phyloP scores from a whole-genome alignment of 305 asterid species.

The Fraxinus sp. region DNA sequence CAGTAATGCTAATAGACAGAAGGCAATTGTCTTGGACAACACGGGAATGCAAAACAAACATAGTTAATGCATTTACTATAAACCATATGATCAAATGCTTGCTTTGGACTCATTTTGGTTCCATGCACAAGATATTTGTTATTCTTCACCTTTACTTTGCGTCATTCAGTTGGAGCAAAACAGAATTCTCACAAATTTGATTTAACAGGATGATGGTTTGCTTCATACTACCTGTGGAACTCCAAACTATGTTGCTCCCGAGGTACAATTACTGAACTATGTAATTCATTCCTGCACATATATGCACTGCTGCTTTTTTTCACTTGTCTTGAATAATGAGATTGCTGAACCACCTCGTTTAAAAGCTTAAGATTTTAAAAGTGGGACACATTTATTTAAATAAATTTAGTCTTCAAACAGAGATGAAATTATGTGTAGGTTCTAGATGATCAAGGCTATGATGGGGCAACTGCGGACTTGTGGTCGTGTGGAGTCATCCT shows the following conservation, averaged over 20 bases:
- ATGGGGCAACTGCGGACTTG: conserved; percentile 87
- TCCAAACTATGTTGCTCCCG: conserved; percentile 97
- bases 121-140: background rate
- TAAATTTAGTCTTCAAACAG: background rate
- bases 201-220: conserved; percentile 83
- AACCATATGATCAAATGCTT: background rate
- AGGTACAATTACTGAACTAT: conserved; percentile 44
- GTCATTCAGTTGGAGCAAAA: background rate
- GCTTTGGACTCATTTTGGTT: background rate
- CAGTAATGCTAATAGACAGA: background rate
- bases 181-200: conserved; percentile 13
- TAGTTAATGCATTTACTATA: background rate
- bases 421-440: conserved; percentile 43
- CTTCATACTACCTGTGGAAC: conserved; percentile 98
- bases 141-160: background rate
- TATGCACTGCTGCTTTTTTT: background rate
- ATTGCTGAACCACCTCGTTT: background rate
- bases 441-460: conserved; percentile 80
- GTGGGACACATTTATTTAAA: background rate
- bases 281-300: background rate
- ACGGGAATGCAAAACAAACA: background rate
- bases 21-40: background rate
- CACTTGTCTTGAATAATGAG: conserved; percentile 2
- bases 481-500: conserved; percentile 98
- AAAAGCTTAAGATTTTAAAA: background rate